Evolutionary conservation across 345 rosid species (phyloP), one percentile per base, ranked within the genome.

Genomic region (Eucalyptus guilfoylei): DNA sequence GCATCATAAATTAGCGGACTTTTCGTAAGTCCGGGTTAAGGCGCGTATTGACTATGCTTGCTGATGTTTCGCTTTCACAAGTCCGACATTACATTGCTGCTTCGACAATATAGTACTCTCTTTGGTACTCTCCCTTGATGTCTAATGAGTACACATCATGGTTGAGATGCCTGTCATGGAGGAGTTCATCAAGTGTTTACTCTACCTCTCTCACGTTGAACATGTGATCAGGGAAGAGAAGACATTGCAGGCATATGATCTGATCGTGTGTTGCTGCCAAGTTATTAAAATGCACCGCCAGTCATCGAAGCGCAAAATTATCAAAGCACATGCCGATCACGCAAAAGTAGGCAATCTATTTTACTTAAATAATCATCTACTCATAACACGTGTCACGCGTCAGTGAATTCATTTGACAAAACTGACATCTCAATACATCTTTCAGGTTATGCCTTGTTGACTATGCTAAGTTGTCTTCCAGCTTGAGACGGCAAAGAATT

Each of bases 401-500:
- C 14, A 16, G 5, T 23, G n/a, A 49, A 24, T 52, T 28, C 69
- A 15, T 49, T 5, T 90, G 12, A 86, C 90, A 26, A 37, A 83
- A 40, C n/a, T 60, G 8, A 80, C 34, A 6, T 83, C 88, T 87
- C 49, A 62, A 62, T 60, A 11, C 86, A 44, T 89, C 30, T 89
- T 85, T 54, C 92, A 96, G 97, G 91, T 93, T 89, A 47, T 96
- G 97, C 90, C 97, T 97, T 14, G 93, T 86, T 85, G 99, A 97
- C 94, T 94, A 96, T 94, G 96, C 96, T 92, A 96, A 97, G 93
- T 95, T 96, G 86, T 90, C 95, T 47, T 85, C 96, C 7, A 95
- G 97, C 90, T 92, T 95, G 85, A 76, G 85, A 76, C 85, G 85
- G 26, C 47, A 11, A 40, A 76, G 40, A 11, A 76, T 76, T 76